Base-by-base conservation (phyloP, 2,329 filamentous ascomycete species). In the Boeremia lycopersici region DNA sequence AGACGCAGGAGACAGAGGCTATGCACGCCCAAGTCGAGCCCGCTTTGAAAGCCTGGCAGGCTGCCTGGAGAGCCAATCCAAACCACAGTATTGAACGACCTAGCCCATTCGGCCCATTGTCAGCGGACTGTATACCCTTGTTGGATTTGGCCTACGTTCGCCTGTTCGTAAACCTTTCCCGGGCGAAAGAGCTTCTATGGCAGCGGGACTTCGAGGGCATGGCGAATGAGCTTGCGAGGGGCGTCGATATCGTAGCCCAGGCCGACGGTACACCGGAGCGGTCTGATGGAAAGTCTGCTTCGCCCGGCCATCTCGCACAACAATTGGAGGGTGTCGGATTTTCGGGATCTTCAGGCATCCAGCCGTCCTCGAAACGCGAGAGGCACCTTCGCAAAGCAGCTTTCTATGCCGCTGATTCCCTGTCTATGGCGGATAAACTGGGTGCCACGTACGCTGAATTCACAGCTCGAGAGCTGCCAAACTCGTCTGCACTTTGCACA, bases 21-120 rank as follows among this genome's bases (percentile, higher is more conserved):
- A 96, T 98, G 92, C 93, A 97, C 72, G 86, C 89, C 1, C 92
- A 96, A 69, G 96, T 98, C 53, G 93, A 97, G 73, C 93, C 93
- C 10, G 93, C 93, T 2, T 79, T 99, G 57, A 89, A 92, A 72
- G 93, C 93, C 7, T 99, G 95, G 95, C 91, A 96, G 76, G 84
- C 89, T 41, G 93, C 92, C 0, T 98, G 93, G 93, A 86, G 88
- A 36, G 90, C 87, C 67, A 96, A 95, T 69, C 89, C 91, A 2
- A 85, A 89, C 38, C 92, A 96, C 73, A 92, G 88, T 65, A 78
- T 95, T 5, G 90, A 96, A 72, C 83, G 91, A 46, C 91, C 91
- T 0, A 96, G 95, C 71, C 90, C 91, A 0, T 93, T 87, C 67
- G 91, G 91, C 0, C 91, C 93, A 2, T 79, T 98, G 9, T 93